Evolutionary conservation across 2,329 filamentous ascomycete genomes (phyloP).

Genomic region (Epichloe gansuensis): DNA sequence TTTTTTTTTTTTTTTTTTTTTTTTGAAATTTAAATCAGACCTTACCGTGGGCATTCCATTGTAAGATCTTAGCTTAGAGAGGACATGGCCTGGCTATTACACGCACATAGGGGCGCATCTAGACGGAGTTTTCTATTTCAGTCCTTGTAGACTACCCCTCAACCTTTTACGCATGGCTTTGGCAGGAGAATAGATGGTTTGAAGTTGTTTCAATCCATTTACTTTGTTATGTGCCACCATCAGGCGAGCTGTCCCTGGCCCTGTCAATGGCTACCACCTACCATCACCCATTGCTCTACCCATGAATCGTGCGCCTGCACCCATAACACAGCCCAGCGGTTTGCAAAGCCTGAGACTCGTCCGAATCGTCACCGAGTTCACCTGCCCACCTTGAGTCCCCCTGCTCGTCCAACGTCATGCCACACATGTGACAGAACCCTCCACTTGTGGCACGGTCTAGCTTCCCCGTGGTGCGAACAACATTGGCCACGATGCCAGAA

Average conservation of each 20-base stretch:
- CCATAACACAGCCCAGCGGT: conserved; percentile 53
- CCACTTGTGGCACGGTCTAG: conserved; percentile 40
- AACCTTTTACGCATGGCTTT: neutral
- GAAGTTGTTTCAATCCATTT: neutral
- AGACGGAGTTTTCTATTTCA: conserved; percentile 7
- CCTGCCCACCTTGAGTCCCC: conserved; percentile 53
- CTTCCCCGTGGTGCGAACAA: conserved; percentile 84
- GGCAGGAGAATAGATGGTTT: neutral
- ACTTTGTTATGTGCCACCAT: neutral
- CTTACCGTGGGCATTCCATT: conserved; percentile 1
- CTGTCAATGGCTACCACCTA: neutral
- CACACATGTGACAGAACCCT: conserved; percentile 54
- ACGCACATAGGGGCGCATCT: conserved; percentile 5
- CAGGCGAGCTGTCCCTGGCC: neutral
- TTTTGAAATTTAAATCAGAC: too few relatives aligned
- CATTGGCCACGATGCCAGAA: conserved; percentile 86
- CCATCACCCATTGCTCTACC: conserved; percentile 19
- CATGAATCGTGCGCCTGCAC: conserved; percentile 52
- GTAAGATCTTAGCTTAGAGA: conserved; percentile 1
- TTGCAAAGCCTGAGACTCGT: conserved; percentile 12
- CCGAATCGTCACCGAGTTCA: conserved; percentile 39
- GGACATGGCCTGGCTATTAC: neutral
- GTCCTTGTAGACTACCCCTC: neutral
- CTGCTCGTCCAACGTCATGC: conserved; percentile 49
- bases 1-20: neutral